Base-by-base conservation (phyloP, 306 rosid genomes). In the Clitoria ternatea region DNA sequence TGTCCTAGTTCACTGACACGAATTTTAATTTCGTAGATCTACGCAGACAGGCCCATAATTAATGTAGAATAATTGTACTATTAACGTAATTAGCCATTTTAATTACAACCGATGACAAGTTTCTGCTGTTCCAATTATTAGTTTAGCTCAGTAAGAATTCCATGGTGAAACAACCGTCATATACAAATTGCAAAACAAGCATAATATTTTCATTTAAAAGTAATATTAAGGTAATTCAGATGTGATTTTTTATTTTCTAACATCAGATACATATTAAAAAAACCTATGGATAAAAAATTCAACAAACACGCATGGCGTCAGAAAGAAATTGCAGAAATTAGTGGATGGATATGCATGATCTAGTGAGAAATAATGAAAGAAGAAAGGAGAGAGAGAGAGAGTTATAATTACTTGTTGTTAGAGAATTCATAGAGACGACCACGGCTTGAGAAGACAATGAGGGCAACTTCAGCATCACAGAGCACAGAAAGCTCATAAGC, bases 401-500 rank as follows among this genome's bases (percentile, higher is more conserved):
- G 3, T 7, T 8, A 5, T 1, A 14, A 54, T 61, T 81, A 90
- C 97, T 85, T 90, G 89, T 84, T 88, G 79, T 85, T 94, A 0
- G 98, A 85, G 73, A 85, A 94, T 77, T 94, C 97, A 37, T 90
- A 94, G 63, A 90, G 96, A 6, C 97, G 82, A 7, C 98, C 98
- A 37, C 97, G 97, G 56, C 78, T 90, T 9, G 98, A 94, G 89
- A 90, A 94, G 83, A 88, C 92, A 24, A 94, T 84, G 70, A 93
- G 96, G 12, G 98, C 89, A 8, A 93, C 90, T 60, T 93, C 96
- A 13, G 96, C 97, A 67, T 93, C 98, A 76, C 98, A 93, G 22
- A 93, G 90, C 12, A 93, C 92, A n/a, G 98, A 90, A 1, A 94
- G 61, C 60, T 94, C 98, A 69, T 89, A 94, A 33, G 98, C 98